These are phyloP conservation scores for Trichophaea hybrida DNA, from an alignment of 2,329 filamentous ascomycete species.

Conservation along the genomic window DNA sequence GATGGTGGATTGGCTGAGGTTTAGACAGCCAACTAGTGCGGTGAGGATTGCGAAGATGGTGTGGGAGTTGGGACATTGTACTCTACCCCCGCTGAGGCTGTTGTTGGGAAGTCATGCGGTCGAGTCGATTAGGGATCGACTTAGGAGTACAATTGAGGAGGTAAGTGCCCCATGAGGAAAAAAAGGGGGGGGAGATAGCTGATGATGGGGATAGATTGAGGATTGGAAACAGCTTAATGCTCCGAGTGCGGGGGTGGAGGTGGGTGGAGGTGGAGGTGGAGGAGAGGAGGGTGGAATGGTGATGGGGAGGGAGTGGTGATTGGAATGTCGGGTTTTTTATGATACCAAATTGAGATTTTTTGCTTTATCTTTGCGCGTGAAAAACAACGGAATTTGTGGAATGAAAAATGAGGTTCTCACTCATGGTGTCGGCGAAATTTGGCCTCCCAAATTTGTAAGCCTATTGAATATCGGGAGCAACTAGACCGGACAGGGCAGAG, in stretches of 20 bases:
- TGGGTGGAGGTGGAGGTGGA: background rate
- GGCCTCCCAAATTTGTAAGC: no score
- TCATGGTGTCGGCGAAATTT: no score
- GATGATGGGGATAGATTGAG: background rate
- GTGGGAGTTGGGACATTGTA: slow-evolving; percentile 78
- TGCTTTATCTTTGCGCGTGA: no score
- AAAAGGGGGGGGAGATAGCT: background rate
- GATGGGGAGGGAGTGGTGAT: background rate
- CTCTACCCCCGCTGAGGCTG: slow-evolving; percentile 75
- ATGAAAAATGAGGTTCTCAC: no score
- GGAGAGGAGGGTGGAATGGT: background rate
- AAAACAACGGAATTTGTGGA: no score
- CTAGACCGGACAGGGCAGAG: no score
- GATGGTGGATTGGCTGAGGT: slow-evolving; percentile 88
- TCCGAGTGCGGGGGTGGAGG: background rate
- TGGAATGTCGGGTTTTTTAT: no score
- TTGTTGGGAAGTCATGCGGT: slow-evolving; percentile 89
- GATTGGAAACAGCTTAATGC: background rate
- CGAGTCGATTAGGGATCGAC: slow-evolving; percentile 79
- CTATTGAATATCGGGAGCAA: no score
- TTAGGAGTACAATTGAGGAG: slow-evolving; percentile 87
- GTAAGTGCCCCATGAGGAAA: slow-evolving; percentile 32
- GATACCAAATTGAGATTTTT: no score
- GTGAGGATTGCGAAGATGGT: slow-evolving; percentile 86
- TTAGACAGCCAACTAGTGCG: slow-evolving; percentile 81